Conservation (phyloP, 1,284 basidiomycete species). For the Trichosporon asahii region DNA sequence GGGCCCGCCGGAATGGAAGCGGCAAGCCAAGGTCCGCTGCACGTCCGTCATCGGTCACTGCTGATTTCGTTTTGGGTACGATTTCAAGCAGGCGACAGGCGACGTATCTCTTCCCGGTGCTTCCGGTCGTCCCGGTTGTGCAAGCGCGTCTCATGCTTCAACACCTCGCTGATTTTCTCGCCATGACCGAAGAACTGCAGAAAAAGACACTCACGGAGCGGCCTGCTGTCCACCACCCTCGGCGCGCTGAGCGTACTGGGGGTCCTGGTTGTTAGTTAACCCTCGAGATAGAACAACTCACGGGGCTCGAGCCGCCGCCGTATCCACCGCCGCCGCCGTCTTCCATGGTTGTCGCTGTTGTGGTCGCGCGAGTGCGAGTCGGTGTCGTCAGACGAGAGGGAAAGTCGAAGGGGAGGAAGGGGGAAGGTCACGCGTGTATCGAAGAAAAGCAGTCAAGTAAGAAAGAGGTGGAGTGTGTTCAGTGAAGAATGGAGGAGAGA, state of each 20-base stretch:
- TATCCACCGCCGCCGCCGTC: neutral
- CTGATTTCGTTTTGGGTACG: too few relatives aligned
- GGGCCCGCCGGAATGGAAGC: too few relatives aligned
- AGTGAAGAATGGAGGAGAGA: neutral
- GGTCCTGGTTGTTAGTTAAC: neutral
- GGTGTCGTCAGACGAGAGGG: neutral
- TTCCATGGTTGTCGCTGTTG: neutral
- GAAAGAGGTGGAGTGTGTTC: neutral
- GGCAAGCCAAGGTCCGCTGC: too few relatives aligned
- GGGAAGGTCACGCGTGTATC: neutral
- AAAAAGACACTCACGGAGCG: neutral
- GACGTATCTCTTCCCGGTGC: neutral
- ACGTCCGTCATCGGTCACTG: too few relatives aligned
- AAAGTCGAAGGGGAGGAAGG: neutral
- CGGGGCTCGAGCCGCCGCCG: neutral
- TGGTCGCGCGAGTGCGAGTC: neutral
- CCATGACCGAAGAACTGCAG: neutral
- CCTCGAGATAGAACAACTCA: neutral
- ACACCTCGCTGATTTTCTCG: neutral
- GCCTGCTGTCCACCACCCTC: neutral
- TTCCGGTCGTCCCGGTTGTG: neutral
- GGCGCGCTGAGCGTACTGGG: conserved; percentile 3
- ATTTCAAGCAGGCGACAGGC: too few relatives aligned
- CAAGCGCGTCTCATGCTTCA: neutral
- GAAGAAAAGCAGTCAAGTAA: neutral